Base-by-base conservation (phyloP, 1,139 yeast genomes). In the Yarrowia galli region DNA sequence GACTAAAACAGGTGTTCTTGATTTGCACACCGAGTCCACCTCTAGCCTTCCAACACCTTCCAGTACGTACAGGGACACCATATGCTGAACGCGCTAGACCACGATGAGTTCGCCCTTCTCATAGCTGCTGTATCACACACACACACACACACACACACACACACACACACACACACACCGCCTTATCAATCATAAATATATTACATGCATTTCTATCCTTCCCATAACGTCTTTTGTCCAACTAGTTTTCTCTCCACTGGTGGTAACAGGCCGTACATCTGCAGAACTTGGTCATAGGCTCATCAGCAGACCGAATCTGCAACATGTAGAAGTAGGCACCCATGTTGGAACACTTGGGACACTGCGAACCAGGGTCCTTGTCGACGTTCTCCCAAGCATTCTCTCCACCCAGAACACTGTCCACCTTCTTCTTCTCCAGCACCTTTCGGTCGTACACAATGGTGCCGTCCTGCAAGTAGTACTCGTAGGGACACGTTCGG, bases 321-420 rank as follows among this genome's bases (percentile, higher is more conserved):
- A 95, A 82, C 80, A 95, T 99, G 84, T 93, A 96, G 82, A 92
- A 95, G 79, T 96, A 95, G 0, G 99, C 99, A 71, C 90, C 89
- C 61, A 92, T 97, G 81, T 99, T 95, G 1, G 83, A 79, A 71
- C 91, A 96, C 56, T 86, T 83, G 3, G 98, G 97, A 81, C 99
- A 95, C 76, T 95, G 97, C 16, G 65, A 60, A 0, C 95, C 76
- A 8, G 75, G 71, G 0, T 84, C 81, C 70, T 81, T 83, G 76
- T 96, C 99, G 38, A 96, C 99, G 76, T 95, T 93, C 77, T 95
- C 99, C 99, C 99, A 95, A 3, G 98, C 96, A 35, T 97, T 98
- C 72, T 89, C 96, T 51, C 97, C 97, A 69, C 99, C 99, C 35
- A 95, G 83, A 13, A 95, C 97, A 80, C 95, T 99, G 78, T 95